These are phyloP conservation scores for Pyrenochaeta sp. DNA, from an alignment of 2,329 filamentous ascomycete genomes.

Conservation along the genomic window DNA sequence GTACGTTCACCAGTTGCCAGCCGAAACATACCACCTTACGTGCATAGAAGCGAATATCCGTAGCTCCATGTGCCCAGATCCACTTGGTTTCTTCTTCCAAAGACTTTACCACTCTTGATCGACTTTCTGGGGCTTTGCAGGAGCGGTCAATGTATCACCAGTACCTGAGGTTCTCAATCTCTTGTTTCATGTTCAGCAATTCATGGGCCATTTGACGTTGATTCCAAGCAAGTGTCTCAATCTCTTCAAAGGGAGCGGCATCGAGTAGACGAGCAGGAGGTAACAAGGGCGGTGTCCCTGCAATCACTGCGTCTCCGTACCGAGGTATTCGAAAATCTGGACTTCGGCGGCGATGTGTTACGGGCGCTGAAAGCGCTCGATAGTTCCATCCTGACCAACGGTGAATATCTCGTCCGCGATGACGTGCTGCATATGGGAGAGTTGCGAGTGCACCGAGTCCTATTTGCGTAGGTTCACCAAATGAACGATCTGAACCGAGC, in stretches of 20 bases:
- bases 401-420: background rate
- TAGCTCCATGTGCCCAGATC: no score
- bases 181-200: background rate
- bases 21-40: no score
- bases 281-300: conserved; percentile 1
- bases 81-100: no score
- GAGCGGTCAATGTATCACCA: no score
- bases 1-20: no score
- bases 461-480: background rate
- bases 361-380: conserved; percentile 3
- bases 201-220: no score
- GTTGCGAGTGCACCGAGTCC: background rate
- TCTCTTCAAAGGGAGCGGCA: background rate
- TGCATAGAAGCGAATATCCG: no score
- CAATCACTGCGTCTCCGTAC: background rate
- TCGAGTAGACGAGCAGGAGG: background rate
- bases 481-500: background rate
- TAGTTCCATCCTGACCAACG: background rate
- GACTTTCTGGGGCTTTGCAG: no score
- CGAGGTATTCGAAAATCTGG: conserved; percentile 1
- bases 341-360: background rate
- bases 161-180: background rate
- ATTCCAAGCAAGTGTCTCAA: background rate
- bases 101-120: no score
- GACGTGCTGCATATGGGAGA: background rate